A percentile compares a stretch with the other conserved stretches of the same genome.
These are phyloP conservation scores for Salix viminalis DNA, from an alignment of 345 rosid genomes.

Conservation along the genomic window DNA sequence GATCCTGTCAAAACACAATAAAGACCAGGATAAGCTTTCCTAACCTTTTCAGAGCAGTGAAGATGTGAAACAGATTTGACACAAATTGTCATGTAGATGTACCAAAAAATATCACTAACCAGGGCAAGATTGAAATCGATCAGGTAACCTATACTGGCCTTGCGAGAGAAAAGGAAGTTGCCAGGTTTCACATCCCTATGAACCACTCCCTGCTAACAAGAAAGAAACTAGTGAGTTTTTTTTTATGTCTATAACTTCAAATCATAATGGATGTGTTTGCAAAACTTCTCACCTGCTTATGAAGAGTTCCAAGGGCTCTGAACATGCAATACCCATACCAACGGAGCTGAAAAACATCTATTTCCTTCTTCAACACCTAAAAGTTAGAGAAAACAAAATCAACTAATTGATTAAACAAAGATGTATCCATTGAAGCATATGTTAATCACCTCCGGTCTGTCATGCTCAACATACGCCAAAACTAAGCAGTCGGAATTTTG, in stretches of 20 bases:
- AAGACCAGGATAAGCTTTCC: conserved; percentile 3
- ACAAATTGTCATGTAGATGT: background rate
- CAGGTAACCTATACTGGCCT: conserved; percentile 72
- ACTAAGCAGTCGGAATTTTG: conserved; percentile 75
- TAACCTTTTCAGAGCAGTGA: background rate
- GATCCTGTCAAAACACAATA: conserved; percentile 51
- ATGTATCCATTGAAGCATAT: background rate
- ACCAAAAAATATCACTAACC: conserved; percentile 49
- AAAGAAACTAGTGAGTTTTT: conserved; percentile 6
- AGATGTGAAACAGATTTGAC: background rate
- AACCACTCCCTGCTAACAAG: conserved; percentile 59
- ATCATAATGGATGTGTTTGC: background rate
- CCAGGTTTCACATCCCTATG: conserved; percentile 99
- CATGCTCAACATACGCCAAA: conserved; percentile 85
- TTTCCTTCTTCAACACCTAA: conserved; percentile 67
- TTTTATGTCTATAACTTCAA: background rate
- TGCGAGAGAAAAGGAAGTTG: conserved; percentile 83
- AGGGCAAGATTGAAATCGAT: conserved; percentile 92
- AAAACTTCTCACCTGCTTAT: conserved; percentile 56
- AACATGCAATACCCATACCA: conserved; percentile 87
- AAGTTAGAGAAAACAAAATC: conserved; percentile 11
- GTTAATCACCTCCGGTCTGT: conserved; percentile 74
- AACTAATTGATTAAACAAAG: conserved; percentile 14
- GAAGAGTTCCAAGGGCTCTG: conserved; percentile 79
- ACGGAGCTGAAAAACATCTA: conserved; percentile 63